Conservation (phyloP, 2,329 filamentous ascomycete genomes). For the Colletotrichum tamarilloi region DNA sequence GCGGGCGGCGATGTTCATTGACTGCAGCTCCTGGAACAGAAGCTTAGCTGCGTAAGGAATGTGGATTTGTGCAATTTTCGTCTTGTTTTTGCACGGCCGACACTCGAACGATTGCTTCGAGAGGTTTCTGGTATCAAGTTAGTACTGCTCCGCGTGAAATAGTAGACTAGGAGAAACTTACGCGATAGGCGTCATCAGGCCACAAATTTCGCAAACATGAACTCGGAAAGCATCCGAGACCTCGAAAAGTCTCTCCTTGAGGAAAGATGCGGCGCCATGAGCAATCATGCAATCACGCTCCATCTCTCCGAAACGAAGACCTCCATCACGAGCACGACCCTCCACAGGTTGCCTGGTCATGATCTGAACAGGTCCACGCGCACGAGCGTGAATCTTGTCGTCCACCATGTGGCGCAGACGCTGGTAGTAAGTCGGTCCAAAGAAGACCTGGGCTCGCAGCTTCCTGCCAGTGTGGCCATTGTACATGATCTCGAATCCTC, state of each 20-base stretch:
- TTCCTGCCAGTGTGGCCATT: conserved; percentile 97
- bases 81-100: conserved; percentile 98
- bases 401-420: conserved; percentile 99
- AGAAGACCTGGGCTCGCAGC: conserved; percentile 92
- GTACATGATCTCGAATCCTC: conserved; percentile 98
- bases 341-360: conserved; percentile 97
- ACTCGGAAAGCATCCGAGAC: conserved; percentile 98
- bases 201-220: conserved; percentile 98
- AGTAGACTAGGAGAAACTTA: conserved; percentile 65
- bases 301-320: conserved; percentile 99
- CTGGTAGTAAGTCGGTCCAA: conserved; percentile 98
- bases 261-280: conserved; percentile 95
- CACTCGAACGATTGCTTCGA: conserved; percentile 98
- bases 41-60: conserved; percentile 98
- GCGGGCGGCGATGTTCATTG: conserved; percentile 97
- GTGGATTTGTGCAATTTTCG: conserved; percentile 96
- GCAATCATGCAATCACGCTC: conserved; percentile 99
- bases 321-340: conserved; percentile 97
- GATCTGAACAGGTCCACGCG: conserved; percentile 95
- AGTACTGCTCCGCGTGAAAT: conserved; percentile 40
- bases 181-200: conserved; percentile 98
- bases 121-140: conserved; percentile 74
- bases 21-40: conserved; percentile 96
- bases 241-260: conserved; percentile 97
- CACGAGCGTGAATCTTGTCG: conserved; percentile 99